A percentile compares a stretch with the other conserved stretches of the same genome.
phyloP scores from a whole-genome alignment of 1,139 yeast species.

The Yamadazyma spencermartinsiae region DNA sequence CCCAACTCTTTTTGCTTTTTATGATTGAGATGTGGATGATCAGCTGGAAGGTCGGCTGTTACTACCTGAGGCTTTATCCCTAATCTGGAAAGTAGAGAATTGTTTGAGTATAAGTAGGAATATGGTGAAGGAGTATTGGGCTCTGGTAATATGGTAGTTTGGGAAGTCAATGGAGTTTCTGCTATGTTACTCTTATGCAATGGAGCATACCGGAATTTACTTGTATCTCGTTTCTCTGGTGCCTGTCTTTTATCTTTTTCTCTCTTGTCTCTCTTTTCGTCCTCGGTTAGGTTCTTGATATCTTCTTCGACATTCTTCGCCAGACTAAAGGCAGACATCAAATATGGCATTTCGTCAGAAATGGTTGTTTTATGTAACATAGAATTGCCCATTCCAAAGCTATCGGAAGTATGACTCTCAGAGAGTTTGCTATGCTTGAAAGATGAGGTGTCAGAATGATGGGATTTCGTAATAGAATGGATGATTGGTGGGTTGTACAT shows the following conservation, averaged over 20 bases:
- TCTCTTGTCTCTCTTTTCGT: constrained; percentile 13
- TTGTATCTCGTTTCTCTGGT: neutral
- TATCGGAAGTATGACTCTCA: constrained; percentile 23
- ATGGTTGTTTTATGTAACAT: constrained; percentile 47
- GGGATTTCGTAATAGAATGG: constrained; percentile 41
- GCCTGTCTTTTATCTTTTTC: constrained; percentile 3
- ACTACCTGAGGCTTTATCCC: constrained; percentile 49
- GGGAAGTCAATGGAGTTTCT: constrained; percentile 34
- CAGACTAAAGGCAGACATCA: constrained; percentile 58
- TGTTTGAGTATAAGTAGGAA: constrained; percentile 35
- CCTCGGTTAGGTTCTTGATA: constrained; percentile 37
- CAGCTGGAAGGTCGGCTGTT: constrained; percentile 18
- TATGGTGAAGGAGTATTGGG: constrained; percentile 27
- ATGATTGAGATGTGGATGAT: constrained; percentile 1
- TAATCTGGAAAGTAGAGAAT: constrained; percentile 37
- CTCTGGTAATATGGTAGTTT: constrained; percentile 30
- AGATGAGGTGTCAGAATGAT: constrained; percentile 9
- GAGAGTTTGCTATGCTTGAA: constrained; percentile 6
- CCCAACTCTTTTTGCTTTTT: constrained; percentile 10
- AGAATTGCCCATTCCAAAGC: constrained; percentile 28
- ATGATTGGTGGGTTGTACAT: constrained; percentile 38
- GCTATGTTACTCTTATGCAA: constrained; percentile 31
- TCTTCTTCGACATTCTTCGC: constrained; percentile 54
- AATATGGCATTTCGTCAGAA: constrained; percentile 55
- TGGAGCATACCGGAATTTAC: constrained; percentile 17